These are phyloP conservation scores for Nicotiana attenuata DNA, from an alignment of 257 asterid genomes.

Conservation along the genomic window DNA sequence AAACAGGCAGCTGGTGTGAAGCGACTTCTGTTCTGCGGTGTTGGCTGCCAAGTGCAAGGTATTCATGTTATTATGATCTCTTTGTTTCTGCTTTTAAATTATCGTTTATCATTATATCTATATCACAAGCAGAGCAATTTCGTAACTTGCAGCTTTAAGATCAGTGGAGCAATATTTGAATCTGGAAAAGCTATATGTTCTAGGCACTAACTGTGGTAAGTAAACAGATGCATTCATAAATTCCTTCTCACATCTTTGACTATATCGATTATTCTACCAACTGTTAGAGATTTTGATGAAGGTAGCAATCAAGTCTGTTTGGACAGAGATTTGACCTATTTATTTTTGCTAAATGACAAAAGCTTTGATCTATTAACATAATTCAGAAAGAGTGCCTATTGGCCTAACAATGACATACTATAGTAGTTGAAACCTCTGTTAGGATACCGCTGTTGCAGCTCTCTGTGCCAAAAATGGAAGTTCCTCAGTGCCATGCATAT, in stretches of 20 bases:
- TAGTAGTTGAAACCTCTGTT: not conserved
- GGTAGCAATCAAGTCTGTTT: not conserved
- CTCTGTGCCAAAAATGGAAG: not conserved
- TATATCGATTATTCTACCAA: not conserved
- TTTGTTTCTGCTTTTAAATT: slow-evolving; percentile 9
- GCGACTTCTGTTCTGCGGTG: slow-evolving; percentile 97
- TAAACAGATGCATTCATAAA: not conserved
- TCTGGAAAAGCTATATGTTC: slow-evolving; percentile 93
- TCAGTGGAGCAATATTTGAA: slow-evolving; percentile 84
- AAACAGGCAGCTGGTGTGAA: slow-evolving; percentile 94
- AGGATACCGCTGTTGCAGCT: not conserved
- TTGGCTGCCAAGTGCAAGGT: slow-evolving; percentile 99
- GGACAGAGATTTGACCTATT: not conserved
- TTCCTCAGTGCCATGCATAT: not conserved
- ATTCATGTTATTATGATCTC: slow-evolving; percentile 14
- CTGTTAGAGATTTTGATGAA: not conserved
- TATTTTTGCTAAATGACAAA: not conserved
- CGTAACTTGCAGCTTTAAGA: slow-evolving; percentile 91
- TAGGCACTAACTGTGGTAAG: slow-evolving; percentile 97
- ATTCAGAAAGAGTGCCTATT: not conserved
- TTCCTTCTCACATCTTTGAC: not conserved
- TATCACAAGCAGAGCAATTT: slow-evolving; percentile 60
- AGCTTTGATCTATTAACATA: not conserved
- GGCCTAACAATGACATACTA: not conserved
- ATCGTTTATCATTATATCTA: slow-evolving; percentile 36